Percentiles rank a stretch among this genome's conserved stretches.
Conservation (phyloP, 495 filamentous ascomycete genomes). For the Neurospora sp. region DNA sequence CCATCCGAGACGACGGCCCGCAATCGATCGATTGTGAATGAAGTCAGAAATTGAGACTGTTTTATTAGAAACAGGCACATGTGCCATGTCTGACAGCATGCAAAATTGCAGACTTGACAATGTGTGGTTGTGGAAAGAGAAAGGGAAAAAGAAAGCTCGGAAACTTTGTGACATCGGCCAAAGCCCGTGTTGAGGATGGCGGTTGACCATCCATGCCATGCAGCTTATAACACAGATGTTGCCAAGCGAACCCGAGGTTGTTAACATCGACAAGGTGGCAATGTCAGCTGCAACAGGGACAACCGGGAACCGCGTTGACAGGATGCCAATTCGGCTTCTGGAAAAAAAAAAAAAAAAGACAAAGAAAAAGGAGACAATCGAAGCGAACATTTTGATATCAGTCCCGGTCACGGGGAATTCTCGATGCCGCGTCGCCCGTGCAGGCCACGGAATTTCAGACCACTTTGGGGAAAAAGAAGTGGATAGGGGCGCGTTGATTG, state of each 20-base stretch:
- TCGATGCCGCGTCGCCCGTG: background rate
- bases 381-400: background rate
- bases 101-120: background rate
- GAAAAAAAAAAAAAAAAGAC: background rate
- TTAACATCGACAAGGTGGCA: background rate
- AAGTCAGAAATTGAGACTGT: background rate
- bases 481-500: constrained; percentile 14
- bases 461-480: constrained; percentile 6
- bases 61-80: background rate
- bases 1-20: background rate
- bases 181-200: background rate
- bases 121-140: background rate
- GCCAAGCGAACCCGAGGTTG: background rate
- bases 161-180: background rate
- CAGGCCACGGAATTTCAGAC: constrained; percentile 1
- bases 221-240: background rate
- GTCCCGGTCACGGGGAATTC: constrained; percentile 1
- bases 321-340: constrained; percentile 2
- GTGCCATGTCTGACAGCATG: background rate
- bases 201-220: background rate
- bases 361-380: background rate
- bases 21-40: background rate
- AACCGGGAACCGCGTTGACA: background rate
- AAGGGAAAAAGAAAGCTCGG: background rate
- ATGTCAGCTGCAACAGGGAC: constrained; percentile 15